Percentiles rank a stretch among this genome's conserved stretches.
Evolutionary conservation across 495 filamentous ascomycete species (phyloP).

Genomic region (Neurospora sp.): DNA sequence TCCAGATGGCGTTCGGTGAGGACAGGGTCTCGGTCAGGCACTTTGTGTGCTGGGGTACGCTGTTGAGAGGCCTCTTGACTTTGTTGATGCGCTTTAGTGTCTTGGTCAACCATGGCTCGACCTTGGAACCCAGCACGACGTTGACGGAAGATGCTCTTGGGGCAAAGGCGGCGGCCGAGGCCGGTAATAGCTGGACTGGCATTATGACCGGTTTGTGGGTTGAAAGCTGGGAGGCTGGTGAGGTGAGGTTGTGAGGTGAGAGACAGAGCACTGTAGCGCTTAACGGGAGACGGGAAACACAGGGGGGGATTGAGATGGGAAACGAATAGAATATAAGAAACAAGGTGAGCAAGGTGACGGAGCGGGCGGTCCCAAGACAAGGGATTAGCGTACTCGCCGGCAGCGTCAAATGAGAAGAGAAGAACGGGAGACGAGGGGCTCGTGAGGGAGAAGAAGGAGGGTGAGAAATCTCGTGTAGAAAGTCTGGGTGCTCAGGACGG

Average conservation of each 20-base stretch:
- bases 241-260: slow-evolving; percentile 21
- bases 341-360: slow-evolving; percentile 37
- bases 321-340: slow-evolving; percentile 46
- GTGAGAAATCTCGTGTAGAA: slow-evolving; percentile 35
- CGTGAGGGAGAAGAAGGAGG: slow-evolving; percentile 40
- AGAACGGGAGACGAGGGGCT: slow-evolving; percentile 35
- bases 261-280: slow-evolving; percentile 41
- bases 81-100: slow-evolving; percentile 96
- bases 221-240: slow-evolving; percentile 11
- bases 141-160: slow-evolving; percentile 85
- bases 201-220: slow-evolving; percentile 44
- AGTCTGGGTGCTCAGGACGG: slow-evolving; percentile 23
- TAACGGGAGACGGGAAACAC: slow-evolving; percentile 28
- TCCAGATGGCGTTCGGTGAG: slow-evolving; percentile 89
- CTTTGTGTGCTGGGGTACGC: slow-evolving; percentile 89
- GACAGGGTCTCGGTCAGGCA: slow-evolving; percentile 96
- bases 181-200: slow-evolving; percentile 85
- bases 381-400: slow-evolving; percentile 50
- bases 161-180: slow-evolving; percentile 93
- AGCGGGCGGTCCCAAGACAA: slow-evolving; percentile 46
- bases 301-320: slow-evolving; percentile 24
- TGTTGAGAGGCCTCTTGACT: slow-evolving; percentile 96
- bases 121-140: slow-evolving; percentile 85
- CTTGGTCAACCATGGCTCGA: slow-evolving; percentile 95
- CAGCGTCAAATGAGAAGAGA: slow-evolving; percentile 40